Evolutionary conservation across 345 rosid species (phyloP).

Genomic region (Turritis glabra): DNA sequence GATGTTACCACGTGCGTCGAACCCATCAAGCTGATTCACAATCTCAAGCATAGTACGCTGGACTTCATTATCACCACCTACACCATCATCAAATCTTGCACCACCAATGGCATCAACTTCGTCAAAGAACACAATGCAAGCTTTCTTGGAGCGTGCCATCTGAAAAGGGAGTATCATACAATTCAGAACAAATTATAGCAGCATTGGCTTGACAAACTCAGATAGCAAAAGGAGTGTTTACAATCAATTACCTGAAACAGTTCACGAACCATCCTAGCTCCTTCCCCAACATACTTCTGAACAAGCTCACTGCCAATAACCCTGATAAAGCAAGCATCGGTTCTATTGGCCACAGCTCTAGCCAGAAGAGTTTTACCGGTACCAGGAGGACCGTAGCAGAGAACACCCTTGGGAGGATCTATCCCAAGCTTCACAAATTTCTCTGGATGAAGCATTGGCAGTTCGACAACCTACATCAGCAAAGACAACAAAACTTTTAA

Average conservation of each 20-base stretch:
- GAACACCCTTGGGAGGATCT: slow-evolving; percentile 99
- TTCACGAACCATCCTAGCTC: slow-evolving; percentile 98
- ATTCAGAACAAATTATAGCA: slow-evolving; percentile 10
- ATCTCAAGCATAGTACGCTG: slow-evolving; percentile 89
- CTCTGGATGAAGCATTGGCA: slow-evolving; percentile 99
- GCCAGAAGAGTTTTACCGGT: slow-evolving; percentile 95
- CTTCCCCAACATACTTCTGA: slow-evolving; percentile 98
- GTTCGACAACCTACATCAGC: slow-evolving; percentile 78
- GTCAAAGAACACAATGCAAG: slow-evolving; percentile 84
- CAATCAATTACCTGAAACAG: slow-evolving; percentile 73
- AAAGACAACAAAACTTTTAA: neutral
- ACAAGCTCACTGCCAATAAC: slow-evolving; percentile 99
- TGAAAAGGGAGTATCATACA: slow-evolving; percentile 19
- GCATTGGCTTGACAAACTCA: neutral
- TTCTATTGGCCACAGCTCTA: slow-evolving; percentile 98
- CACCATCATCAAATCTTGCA: slow-evolving; percentile 89
- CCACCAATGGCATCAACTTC: slow-evolving; percentile 93
- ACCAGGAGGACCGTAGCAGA: slow-evolving; percentile 98
- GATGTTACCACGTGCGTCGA: slow-evolving; percentile 94
- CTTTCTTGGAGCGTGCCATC: slow-evolving; percentile 92
- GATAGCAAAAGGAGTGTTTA: neutral
- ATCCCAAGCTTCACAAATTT: slow-evolving; percentile 98
- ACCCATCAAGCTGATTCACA: slow-evolving; percentile 84
- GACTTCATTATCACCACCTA: slow-evolving; percentile 87
- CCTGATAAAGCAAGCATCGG: slow-evolving; percentile 98